Base-by-base conservation (phyloP, 2,329 filamentous ascomycete genomes). In the Myriosclerotinia scirpicola region DNA sequence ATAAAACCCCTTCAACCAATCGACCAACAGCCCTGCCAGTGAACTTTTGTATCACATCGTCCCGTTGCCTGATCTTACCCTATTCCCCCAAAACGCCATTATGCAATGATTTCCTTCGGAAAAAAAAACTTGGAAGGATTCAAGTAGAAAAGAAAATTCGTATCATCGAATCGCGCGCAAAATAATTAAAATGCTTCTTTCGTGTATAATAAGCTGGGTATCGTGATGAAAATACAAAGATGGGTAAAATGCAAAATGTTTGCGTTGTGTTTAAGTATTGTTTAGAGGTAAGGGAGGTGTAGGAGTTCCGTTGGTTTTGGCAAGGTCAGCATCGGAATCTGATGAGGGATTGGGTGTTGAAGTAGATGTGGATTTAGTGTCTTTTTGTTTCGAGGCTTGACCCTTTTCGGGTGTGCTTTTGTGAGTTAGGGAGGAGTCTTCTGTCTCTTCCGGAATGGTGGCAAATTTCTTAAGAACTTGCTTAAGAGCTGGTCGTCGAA, bases 391-490 rank as follows among this genome's bases (percentile, higher is more conserved):
- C 34, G 58, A 60, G 14, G 58, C 14, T 60, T 26, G 44, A 8
- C 17, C 64, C 15, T 34, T 54, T 30, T 66, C 64, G 40, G 64
- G 48, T 12, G 64, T 61, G 36, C 55, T 61, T 54, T 66, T 66
- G 38, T 15, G 64, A 14, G 64, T 64, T 93, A 85, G 40, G 15
- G 73, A 72, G 15, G 69, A 68, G 15, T 69, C 71, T 65, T 77
- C 75, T 3, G 67, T 67, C 76, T 93, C 91, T 75, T 94, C 91
- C 0, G 84, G 86, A 40, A 95, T 96, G 0, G 92, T 92, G 5
- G 90, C 86, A 76, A 92, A 94, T 75, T 92, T 92, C 75, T 90
- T 91, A 15, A 96, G 81, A 0, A 96, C 92, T 73, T 93, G 90
- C 77, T 96, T 96, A 66, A 97, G 81, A 6, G 91, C 91, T 1